These are phyloP conservation scores for Ophiocordyceps camponoti-rufipedis DNA, from an alignment of 2,329 filamentous ascomycete genomes.

Conservation along the genomic window DNA sequence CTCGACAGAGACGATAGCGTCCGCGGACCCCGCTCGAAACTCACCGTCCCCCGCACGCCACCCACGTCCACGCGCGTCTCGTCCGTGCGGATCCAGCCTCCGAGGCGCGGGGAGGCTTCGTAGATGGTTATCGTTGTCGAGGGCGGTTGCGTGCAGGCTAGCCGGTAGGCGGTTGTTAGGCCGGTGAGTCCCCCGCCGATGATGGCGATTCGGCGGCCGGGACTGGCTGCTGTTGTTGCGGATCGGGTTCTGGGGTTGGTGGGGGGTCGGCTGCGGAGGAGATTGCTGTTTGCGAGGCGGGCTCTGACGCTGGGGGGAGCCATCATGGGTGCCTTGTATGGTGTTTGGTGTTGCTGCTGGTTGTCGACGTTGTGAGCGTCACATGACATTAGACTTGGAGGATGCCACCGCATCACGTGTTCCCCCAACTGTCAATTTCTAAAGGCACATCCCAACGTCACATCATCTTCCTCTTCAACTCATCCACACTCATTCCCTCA, in stretches of 20 bases:
- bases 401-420: too few species aligned
- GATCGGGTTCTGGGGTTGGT: background rate
- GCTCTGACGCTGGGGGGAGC: too few species aligned
- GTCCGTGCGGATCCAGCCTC: slow-evolving; percentile 70
- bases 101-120: slow-evolving; percentile 50
- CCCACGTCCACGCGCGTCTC: slow-evolving; percentile 35
- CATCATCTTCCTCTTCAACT: too few species aligned
- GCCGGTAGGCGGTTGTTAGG: slow-evolving; percentile 59
- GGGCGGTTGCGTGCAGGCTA: slow-evolving; percentile 45
- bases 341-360: too few species aligned
- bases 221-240: slow-evolving; percentile 6
- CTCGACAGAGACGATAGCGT: slow-evolving; percentile 41
- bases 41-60: slow-evolving; percentile 36
- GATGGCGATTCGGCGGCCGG: slow-evolving; percentile 36
- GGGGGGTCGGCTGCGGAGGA: too few species aligned
- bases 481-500: too few species aligned
- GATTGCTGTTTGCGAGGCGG: too few species aligned
- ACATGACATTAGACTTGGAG: too few species aligned
- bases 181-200: slow-evolving; percentile 74
- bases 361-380: too few species aligned
- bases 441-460: too few species aligned
- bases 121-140: slow-evolving; percentile 61
- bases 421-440: too few species aligned
- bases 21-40: slow-evolving; percentile 74
- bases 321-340: too few species aligned